phyloP scores from a whole-genome alignment of 345 rosid genomes.

The Gossypium australe region DNA sequence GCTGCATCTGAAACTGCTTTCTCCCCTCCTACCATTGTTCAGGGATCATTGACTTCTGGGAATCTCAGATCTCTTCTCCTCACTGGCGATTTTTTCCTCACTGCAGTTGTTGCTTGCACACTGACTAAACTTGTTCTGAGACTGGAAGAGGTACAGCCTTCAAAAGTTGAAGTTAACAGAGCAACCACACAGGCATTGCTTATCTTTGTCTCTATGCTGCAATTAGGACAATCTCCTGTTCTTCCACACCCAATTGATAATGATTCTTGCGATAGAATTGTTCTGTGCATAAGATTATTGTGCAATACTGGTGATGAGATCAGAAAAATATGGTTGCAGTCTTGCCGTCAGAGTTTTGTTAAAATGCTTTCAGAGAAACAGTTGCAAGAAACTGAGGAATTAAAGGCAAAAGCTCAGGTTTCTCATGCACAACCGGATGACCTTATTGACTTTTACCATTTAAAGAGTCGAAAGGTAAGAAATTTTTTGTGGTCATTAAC shows the following conservation, averaged over 20 bases:
- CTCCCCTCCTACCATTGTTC: slow-evolving; percentile 58
- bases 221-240: slow-evolving; percentile 83
- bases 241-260: slow-evolving; percentile 93
- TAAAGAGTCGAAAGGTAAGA: slow-evolving; percentile 92
- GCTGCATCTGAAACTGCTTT: slow-evolving; percentile 79
- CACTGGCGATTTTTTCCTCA: slow-evolving; percentile 94
- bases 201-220: slow-evolving; percentile 86
- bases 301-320: slow-evolving; percentile 80
- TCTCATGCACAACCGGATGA: slow-evolving; percentile 97
- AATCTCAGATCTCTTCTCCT: slow-evolving; percentile 89
- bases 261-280: slow-evolving; percentile 85
- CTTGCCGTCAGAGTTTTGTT: slow-evolving; percentile 88
- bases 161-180: slow-evolving; percentile 73
- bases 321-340: slow-evolving; percentile 81
- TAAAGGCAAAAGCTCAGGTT: slow-evolving; percentile 89
- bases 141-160: slow-evolving; percentile 87
- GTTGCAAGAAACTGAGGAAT: slow-evolving; percentile 72
- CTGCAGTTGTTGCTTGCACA: slow-evolving; percentile 91
- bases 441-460: slow-evolving; percentile 93
- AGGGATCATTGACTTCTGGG: slow-evolving; percentile 64
- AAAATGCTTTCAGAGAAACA: slow-evolving; percentile 96
- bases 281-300: slow-evolving; percentile 69
- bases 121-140: slow-evolving; percentile 86
- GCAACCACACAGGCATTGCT: slow-evolving; percentile 57
- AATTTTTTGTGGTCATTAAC: background rate